A percentile compares a stretch with the other conserved stretches of the same genome.
Conservation (phyloP, 768 basidiomycete genomes). For the Hortiboletus campestris region DNA sequence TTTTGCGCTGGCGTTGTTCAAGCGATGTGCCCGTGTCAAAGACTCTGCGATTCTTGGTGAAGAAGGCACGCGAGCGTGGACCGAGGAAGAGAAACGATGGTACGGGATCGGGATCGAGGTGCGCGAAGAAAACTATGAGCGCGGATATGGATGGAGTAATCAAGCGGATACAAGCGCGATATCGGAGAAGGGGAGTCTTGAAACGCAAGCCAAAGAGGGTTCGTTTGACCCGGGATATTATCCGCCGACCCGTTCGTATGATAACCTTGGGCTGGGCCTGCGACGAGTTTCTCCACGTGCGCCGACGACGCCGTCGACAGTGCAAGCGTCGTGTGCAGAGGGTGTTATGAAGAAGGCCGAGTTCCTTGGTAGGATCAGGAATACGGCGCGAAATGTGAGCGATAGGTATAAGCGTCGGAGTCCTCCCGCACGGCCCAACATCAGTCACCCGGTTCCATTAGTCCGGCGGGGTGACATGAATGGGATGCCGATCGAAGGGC, state of each 20-base stretch:
- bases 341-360: constrained; percentile 69
- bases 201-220: constrained; percentile 20
- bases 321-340: constrained; percentile 37
- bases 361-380: constrained; percentile 60
- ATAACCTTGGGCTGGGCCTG: constrained; percentile 44
- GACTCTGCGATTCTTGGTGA: constrained; percentile 62
- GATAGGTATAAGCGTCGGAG: constrained; percentile 48
- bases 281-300: constrained; percentile 48
- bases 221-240: constrained; percentile 16
- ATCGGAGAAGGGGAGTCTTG: constrained; percentile 35
- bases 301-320: constrained; percentile 38
- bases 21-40: constrained; percentile 54
- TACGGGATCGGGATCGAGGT: constrained; percentile 50
- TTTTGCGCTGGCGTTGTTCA: constrained; percentile 51
- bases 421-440: constrained; percentile 45
- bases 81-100: constrained; percentile 66
- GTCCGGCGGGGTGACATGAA: constrained; percentile 16
- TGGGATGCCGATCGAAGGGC: constrained; percentile 30
- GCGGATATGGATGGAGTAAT: constrained; percentile 33
- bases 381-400: constrained; percentile 69
- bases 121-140: constrained; percentile 12
- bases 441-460: constrained; percentile 57
- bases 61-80: constrained; percentile 56
- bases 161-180: constrained; percentile 26
- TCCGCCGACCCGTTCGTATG: constrained; percentile 17